A percentile compares a stretch with the other conserved stretches of the same genome.
Evolutionary conservation across 2,329 filamentous ascomycete genomes (phyloP).

Genomic region (Aspergillus fischeri): DNA sequence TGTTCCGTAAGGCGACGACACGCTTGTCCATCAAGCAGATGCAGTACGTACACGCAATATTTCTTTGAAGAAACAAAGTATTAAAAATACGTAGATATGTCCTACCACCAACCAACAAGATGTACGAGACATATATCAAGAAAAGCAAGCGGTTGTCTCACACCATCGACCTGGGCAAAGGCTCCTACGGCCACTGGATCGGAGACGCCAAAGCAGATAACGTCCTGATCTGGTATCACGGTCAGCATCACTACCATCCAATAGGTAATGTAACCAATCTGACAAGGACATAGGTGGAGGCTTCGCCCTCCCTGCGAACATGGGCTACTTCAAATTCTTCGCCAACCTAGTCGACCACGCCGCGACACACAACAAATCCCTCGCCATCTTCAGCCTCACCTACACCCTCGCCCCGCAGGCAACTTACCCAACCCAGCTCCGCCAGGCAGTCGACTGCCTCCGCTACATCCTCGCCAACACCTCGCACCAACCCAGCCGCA

Average conservation of each 20-base stretch:
- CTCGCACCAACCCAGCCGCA: constrained; percentile 28
- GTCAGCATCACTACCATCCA: constrained; percentile 14
- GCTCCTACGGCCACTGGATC: constrained; percentile 37
- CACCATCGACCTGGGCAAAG: constrained; percentile 29
- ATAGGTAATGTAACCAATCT: not conserved
- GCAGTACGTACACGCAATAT: constrained; percentile 19
- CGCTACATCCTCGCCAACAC: constrained; percentile 36
- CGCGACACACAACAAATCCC: constrained; percentile 39
- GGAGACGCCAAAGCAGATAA: constrained; percentile 34
- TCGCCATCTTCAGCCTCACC: constrained; percentile 51
- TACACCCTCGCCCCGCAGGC: constrained; percentile 54
- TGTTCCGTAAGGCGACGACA: constrained; percentile 28
- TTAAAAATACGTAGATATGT: constrained; percentile 11
- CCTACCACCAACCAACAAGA: constrained; percentile 21
- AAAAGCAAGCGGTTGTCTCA: constrained; percentile 20
- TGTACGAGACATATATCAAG: constrained; percentile 28
- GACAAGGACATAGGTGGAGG: constrained; percentile 47
- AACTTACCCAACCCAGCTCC: constrained; percentile 42
- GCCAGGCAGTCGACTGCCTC: constrained; percentile 38
- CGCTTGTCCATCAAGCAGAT: constrained; percentile 26
- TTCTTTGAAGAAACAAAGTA: not conserved
- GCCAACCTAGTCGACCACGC: constrained; percentile 42
- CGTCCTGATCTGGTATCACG: constrained; percentile 39
- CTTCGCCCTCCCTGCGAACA: constrained; percentile 47
- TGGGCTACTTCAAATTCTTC: constrained; percentile 49